phyloP scores from a whole-genome alignment of 108 stramenopile genomes.

The Pseudonitzschia multiseries region DNA sequence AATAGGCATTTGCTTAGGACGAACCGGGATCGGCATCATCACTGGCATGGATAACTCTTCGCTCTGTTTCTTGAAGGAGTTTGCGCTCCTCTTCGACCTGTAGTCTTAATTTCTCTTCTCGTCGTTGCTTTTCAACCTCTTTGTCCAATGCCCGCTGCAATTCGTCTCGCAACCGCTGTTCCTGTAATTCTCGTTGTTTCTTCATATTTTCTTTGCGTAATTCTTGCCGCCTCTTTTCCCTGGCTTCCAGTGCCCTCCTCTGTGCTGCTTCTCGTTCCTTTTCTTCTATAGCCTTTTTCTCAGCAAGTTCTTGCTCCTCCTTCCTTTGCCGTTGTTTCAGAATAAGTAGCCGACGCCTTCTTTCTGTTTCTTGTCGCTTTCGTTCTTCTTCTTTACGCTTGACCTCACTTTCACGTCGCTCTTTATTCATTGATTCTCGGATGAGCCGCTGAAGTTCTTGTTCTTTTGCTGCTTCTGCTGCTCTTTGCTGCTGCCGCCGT shows the following conservation, averaged over 20 bases:
- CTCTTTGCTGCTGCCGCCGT: constrained; percentile 7
- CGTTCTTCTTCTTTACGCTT: constrained; percentile 17
- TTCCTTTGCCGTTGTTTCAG: background rate
- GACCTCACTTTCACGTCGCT: background rate
- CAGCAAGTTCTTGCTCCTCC: background rate
- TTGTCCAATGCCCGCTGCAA: constrained; percentile 14
- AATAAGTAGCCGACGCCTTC: background rate
- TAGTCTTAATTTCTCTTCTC: constrained; percentile 1
- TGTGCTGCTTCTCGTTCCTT: background rate
- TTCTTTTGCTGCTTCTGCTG: constrained; percentile 14
- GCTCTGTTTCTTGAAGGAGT: background rate
- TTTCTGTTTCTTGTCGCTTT: constrained; percentile 4
- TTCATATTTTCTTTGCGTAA: constrained; percentile 1
- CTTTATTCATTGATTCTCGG: background rate
- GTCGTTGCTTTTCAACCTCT: constrained; percentile 4
- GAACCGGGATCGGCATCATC: background rate
- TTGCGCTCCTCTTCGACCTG: background rate
- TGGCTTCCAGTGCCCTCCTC: background rate
- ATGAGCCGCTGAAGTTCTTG: background rate
- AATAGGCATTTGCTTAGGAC: background rate
- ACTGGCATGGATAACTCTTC: background rate
- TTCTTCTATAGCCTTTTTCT: background rate
- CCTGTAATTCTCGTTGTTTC: background rate
- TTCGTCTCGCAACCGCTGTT: background rate
- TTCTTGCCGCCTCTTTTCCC: background rate